phyloP scores from a whole-genome alignment of 345 rosid genomes.

The Pseudoturritis turrita region DNA sequence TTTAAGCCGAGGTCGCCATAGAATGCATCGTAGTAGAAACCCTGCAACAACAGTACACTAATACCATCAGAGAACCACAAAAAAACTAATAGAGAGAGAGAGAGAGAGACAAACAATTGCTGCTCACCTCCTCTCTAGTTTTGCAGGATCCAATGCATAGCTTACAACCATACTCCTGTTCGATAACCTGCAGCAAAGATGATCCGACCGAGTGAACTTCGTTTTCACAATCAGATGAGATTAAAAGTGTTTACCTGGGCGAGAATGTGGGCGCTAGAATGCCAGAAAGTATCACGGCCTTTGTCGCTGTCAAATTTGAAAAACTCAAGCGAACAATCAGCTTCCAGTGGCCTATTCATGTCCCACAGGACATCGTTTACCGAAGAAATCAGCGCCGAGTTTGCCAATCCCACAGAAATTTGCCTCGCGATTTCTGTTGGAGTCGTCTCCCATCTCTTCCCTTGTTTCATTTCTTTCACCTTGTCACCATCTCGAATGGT shows the following conservation, averaged over 20 bases:
- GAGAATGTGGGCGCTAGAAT: conserved; percentile 79
- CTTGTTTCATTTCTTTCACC: conserved; percentile 71
- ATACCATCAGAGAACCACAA: background rate
- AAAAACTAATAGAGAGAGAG: too few species aligned
- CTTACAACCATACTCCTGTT: conserved; percentile 67
- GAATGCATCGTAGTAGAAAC: conserved; percentile 86
- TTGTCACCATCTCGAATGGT: conserved; percentile 50
- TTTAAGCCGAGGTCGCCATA: conserved; percentile 67
- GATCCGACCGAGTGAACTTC: too few species aligned
- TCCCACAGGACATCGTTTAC: conserved; percentile 80
- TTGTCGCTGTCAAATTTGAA: conserved; percentile 55
- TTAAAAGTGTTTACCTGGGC: conserved; percentile 29
- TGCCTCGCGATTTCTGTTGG: conserved; percentile 54
- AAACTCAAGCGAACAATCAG: conserved; percentile 54
- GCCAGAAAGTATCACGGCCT: conserved; percentile 80
- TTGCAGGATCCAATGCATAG: conserved; percentile 83
- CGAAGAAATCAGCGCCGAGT: conserved; percentile 61
- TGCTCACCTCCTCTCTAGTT: conserved; percentile 68
- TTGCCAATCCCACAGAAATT: conserved; percentile 53
- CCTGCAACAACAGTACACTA: conserved; percentile 48
- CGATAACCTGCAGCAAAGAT: conserved; percentile 40
- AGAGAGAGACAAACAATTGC: too few species aligned
- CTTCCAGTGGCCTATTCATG: conserved; percentile 63
- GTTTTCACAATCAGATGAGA: too few species aligned
- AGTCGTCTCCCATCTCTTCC: conserved; percentile 61